Base-by-base conservation (phyloP, 495 filamentous ascomycete species). In the Trichoderma gamsii region DNA sequence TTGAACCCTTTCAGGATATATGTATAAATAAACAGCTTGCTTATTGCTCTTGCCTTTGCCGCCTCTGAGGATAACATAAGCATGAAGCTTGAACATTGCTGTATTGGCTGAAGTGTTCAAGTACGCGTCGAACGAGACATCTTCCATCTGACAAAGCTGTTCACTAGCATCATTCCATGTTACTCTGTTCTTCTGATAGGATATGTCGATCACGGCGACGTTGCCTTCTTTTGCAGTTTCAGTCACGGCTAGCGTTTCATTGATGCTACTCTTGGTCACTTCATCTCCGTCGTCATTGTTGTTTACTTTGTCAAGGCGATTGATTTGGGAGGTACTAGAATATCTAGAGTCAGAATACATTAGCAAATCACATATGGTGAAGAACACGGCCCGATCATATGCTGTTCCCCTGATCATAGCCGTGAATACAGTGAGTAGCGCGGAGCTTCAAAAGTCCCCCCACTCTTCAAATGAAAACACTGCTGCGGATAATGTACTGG, bases 1-100 rank as follows among this genome's bases (percentile, higher is more conserved):
- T n/a, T n/a, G 44, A 49, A 49, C n/a, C n/a, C 15, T 49, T n/a
- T 49, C 44, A n/a, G 44, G 44, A n/a, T 49, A 49, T 49, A 49
- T 49, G n/a, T 18, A 49, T n/a, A 49, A 7, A 18, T 49, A 49
- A 49, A 49, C 44, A 18, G 44, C n/a, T 5, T 49, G 44, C n/a
- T 49, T 49, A 7, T 49, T 49, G 15, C 44, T 49, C n/a, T 49
- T 49, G 44, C 44, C 44, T 49, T 49, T 49, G 44, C 15, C 5
- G 15, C 44, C 44, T 49, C n/a, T 49, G 44, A 49, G n/a, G n/a
- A 16, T 16, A n/a, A 49, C 44, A n/a, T 49, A 16, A n/a, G 15
- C 15, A n/a, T 49, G 44, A 16, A 49, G 12, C n/a, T 49, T 49
- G 44, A 49, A 49, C 44, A 49, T 49, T n/a, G 44, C 44, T n/a